Base-by-base conservation (phyloP, 371 early-diverging fungal genomes). In the Mortierella sp. region DNA sequence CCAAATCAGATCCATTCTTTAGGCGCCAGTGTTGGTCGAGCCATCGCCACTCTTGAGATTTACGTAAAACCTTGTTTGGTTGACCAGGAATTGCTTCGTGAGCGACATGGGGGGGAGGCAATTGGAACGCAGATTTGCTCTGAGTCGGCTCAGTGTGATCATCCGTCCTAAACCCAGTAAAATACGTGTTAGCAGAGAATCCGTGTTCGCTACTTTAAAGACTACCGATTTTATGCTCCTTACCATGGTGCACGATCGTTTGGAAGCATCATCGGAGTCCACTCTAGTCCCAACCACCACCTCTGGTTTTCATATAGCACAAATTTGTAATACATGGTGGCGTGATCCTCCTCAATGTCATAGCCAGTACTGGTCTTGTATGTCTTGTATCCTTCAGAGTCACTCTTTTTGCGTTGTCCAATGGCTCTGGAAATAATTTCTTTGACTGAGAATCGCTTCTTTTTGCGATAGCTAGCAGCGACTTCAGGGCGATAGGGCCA, bases 201-300 rank as follows among this genome's bases (percentile, higher is more conserved):
- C 8, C 39, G 11, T n/a, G 16, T 11, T 60, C 24, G 11, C 5
- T 20, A 24, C 11, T 14, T 58, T 22, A 28, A 49, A 52, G 18
- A 35, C 20, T 3, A 64, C 18, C 51, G 52, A 45, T 10, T 32
- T 35, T 32, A 24, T 45, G 10, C 54, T 68, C 18, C 43, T 65
- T 80, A 85, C 86, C 86, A 85, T 60, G 86, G 75, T 6, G 86
- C 72, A 47, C 86, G 84, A 51, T 85, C 86, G 59, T 84, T 85
- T 22, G 84, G 84, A 8, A 85, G 76, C 83, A 85, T 78, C 81
- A 80, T 85, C 4, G 86, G 83, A 3, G 86, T 85, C 86, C 86
- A 85, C 12, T 84, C 86, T 16, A 84, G 55, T 30, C 84, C 86
- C 26, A 85, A 63, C 86, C 86, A 85, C 86, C 86, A 85, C 22